Evolutionary conservation across 2,329 filamentous ascomycete genomes (phyloP).

Genomic region (Sporothrix pseudoabietina): DNA sequence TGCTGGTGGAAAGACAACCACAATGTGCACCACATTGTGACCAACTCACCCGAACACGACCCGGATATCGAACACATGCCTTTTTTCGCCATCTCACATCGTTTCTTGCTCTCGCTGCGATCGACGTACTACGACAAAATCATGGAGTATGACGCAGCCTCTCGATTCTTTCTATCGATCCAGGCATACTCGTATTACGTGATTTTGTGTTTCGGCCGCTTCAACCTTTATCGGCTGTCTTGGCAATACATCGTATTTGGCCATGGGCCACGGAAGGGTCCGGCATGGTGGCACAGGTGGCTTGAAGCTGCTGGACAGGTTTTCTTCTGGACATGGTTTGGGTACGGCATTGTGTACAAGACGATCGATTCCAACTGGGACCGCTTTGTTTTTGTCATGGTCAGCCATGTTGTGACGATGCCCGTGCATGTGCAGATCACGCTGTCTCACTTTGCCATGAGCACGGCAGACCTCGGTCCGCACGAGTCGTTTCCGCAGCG

Average conservation of each 20-base stretch:
- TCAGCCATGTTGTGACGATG: constrained; percentile 79
- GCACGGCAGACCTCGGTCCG: constrained; percentile 79
- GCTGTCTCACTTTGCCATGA: constrained; percentile 91
- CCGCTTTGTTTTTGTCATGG: constrained; percentile 72
- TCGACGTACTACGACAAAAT: constrained; percentile 83
- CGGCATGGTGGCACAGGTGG: constrained; percentile 80
- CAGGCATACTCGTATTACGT: constrained; percentile 85
- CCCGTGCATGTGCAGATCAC: constrained; percentile 89
- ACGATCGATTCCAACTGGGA: constrained; percentile 68
- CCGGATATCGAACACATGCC: constrained; percentile 93
- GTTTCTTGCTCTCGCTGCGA: constrained; percentile 70
- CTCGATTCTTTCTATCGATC: constrained; percentile 68
- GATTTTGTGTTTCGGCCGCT: constrained; percentile 76
- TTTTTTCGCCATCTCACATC: constrained; percentile 83
- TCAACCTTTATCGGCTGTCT: constrained; percentile 83
- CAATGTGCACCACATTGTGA: constrained; percentile 96
- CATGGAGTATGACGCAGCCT: constrained; percentile 76
- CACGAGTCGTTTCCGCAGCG: constrained; percentile 86
- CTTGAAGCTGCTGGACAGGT: constrained; percentile 75
- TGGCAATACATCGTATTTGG: constrained; percentile 75
- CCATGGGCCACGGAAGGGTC: constrained; percentile 71
- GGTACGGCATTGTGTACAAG: constrained; percentile 76
- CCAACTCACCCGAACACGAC: constrained; percentile 92
- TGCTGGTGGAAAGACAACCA: constrained; percentile 98
- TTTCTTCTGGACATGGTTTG: constrained; percentile 87